Percentiles rank a stretch among this genome's conserved stretches.
These are phyloP conservation scores for Allomyces macrogynus DNA, from an alignment of 192 early-diverging fungal species.

Conservation along the genomic window DNA sequence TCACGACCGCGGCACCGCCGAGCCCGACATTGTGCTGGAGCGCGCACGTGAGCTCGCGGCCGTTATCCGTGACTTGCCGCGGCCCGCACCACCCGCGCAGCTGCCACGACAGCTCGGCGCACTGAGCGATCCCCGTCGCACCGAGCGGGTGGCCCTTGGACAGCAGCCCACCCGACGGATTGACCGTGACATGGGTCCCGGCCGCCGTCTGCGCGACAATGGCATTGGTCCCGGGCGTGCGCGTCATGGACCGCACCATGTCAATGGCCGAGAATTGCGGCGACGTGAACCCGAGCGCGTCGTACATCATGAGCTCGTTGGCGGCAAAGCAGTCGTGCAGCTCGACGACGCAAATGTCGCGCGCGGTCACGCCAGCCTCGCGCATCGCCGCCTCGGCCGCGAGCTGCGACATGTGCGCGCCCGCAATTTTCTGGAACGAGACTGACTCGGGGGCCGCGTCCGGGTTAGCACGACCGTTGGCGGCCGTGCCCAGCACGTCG, in stretches of 20 bases:
- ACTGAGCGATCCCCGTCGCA: conserved; percentile 57
- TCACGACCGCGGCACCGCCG: conserved; percentile 48
- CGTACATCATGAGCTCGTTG: conserved; percentile 56
- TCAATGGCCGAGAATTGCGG: neutral
- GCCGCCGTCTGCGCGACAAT: neutral
- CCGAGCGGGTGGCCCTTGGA: conserved; percentile 60
- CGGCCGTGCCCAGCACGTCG: conserved; percentile 21
- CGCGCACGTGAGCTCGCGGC: conserved; percentile 19
- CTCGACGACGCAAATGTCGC: conserved; percentile 45
- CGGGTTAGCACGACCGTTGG: conserved; percentile 12
- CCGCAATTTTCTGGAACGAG: conserved; percentile 19
- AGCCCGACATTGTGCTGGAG: conserved; percentile 57
- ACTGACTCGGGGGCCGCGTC: neutral
- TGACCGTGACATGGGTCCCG: conserved; percentile 26
- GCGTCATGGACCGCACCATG: neutral
- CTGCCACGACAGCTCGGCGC: conserved; percentile 38
- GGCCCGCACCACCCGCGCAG: conserved; percentile 40
- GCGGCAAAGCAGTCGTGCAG: conserved; percentile 60
- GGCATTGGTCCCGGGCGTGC: conserved; percentile 5
- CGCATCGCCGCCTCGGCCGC: conserved; percentile 31
- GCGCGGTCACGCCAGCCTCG: conserved; percentile 33
- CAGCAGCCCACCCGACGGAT: conserved; percentile 51
- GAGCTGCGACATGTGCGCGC: conserved; percentile 46
- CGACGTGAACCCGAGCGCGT: conserved; percentile 28
- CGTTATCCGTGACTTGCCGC: conserved; percentile 34